Conservation (phyloP, 768 basidiomycete genomes). For the Tylopilus vinaceipallidus region DNA sequence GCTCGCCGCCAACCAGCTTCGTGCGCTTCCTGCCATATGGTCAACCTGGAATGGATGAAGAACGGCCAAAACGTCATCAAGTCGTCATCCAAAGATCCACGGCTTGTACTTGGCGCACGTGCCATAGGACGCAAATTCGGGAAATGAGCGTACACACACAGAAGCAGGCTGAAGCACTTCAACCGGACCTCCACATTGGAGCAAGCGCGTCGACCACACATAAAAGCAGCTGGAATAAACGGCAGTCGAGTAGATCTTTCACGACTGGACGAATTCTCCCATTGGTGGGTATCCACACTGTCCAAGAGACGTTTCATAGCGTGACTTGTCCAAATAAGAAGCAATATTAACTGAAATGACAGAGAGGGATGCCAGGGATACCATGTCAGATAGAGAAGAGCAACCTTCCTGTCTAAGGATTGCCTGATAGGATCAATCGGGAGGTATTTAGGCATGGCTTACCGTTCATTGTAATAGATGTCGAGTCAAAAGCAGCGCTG, state of each 20-base stretch:
- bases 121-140: slow-evolving; percentile 91
- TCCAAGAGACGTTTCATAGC: too few relatives aligned
- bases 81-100: slow-evolving; percentile 80
- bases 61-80: slow-evolving; percentile 97
- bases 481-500: neutral
- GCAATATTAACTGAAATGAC: too few relatives aligned
- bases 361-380: too few relatives aligned
- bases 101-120: slow-evolving; percentile 91
- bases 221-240: neutral
- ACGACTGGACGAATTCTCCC: neutral
- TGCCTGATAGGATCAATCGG: too few relatives aligned
- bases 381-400: too few relatives aligned
- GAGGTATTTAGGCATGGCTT: neutral
- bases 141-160: slow-evolving; percentile 75
- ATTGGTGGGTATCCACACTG: neutral
- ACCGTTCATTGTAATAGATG: neutral
- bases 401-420: too few relatives aligned
- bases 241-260: neutral
- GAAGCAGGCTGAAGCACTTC: slow-evolving; percentile 82
- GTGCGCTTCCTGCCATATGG: slow-evolving; percentile 49
- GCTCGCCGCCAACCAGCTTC: neutral
- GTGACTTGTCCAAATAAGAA: too few relatives aligned
- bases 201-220: neutral
- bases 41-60: slow-evolving; percentile 93
- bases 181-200: too few relatives aligned